Percentiles rank a stretch among this genome's conserved stretches.
Conservation (phyloP, 1,284 basidiomycete genomes). For the Marasmius fiardii region DNA sequence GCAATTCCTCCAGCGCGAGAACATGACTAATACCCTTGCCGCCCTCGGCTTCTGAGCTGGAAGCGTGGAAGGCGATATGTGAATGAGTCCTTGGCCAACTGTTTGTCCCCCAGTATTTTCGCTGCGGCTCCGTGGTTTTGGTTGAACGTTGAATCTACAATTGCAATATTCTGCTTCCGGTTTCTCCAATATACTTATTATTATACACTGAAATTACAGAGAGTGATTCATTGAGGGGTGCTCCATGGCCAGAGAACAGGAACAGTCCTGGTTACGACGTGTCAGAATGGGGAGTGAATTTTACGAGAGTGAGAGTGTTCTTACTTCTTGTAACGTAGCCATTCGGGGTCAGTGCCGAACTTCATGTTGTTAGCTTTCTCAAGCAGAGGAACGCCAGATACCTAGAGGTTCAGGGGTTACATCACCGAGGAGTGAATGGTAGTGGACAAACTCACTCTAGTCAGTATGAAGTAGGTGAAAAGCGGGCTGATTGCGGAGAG, state of each 20-base stretch:
- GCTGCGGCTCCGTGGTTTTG: neutral
- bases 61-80: neutral
- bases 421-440: slow-evolving; percentile 28
- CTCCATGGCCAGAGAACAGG: slow-evolving; percentile 20
- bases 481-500: slow-evolving; percentile 60
- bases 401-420: slow-evolving; percentile 27
- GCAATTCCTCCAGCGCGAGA: slow-evolving; percentile 28
- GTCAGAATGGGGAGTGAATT: neutral
- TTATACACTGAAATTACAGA: neutral
- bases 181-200: neutral
- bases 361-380: slow-evolving; percentile 67
- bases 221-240: slow-evolving; percentile 3
- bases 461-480: slow-evolving; percentile 50
- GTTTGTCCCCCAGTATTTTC: neutral
- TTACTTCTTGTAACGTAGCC: slow-evolving; percentile 66
- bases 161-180: neutral
- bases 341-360: slow-evolving; percentile 60
- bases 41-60: slow-evolving; percentile 26
- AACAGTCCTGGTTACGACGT: slow-evolving; percentile 18
- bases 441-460: slow-evolving; percentile 1
- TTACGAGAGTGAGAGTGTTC: slow-evolving; percentile 16
- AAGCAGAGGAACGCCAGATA: slow-evolving; percentile 68
- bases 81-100: neutral
- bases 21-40: slow-evolving; percentile 26
- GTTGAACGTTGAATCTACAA: neutral